A percentile compares a stretch with the other conserved stretches of the same genome.
These are phyloP conservation scores for Blastobotrys arbuscula DNA, from an alignment of 1,139 yeast genomes.

Conservation along the genomic window DNA sequence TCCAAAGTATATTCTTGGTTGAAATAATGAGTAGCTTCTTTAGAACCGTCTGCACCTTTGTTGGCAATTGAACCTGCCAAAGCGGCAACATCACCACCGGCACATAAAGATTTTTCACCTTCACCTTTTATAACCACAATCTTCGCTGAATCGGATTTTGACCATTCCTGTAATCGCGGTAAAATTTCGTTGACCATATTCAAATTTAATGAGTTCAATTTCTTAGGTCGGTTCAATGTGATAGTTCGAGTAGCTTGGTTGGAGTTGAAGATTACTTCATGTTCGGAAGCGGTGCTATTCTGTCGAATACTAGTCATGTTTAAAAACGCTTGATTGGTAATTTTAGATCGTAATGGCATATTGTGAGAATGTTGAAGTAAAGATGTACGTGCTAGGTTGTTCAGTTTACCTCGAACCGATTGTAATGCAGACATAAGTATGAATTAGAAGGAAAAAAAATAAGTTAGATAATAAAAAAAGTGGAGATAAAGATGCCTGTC, in stretches of 20 bases:
- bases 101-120: slow-evolving; percentile 44
- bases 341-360: slow-evolving; percentile 33
- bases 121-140: slow-evolving; percentile 66
- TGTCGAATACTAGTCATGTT: slow-evolving; percentile 5
- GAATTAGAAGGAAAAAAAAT: neutral
- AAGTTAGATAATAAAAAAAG: too few relatives aligned
- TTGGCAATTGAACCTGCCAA: slow-evolving; percentile 49
- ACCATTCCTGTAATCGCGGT: slow-evolving; percentile 71
- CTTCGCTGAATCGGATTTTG: slow-evolving; percentile 60
- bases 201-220: slow-evolving; percentile 77
- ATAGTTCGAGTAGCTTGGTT: slow-evolving; percentile 67
- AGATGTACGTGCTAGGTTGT: neutral
- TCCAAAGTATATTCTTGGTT: slow-evolving; percentile 76
- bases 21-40: slow-evolving; percentile 58
- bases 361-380: neutral
- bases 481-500: too few relatives aligned
- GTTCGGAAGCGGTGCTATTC: slow-evolving; percentile 38
- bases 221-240: slow-evolving; percentile 71
- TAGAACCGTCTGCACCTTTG: slow-evolving; percentile 35
- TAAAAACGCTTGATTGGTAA: slow-evolving; percentile 17
- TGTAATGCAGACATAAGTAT: too few relatives aligned
- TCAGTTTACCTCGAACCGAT: too few relatives aligned
- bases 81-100: slow-evolving; percentile 93
- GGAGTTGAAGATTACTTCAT: slow-evolving; percentile 61
- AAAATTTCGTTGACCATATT: slow-evolving; percentile 72